A percentile compares a stretch with the other conserved stretches of the same genome.
Evolutionary conservation across 2,329 filamentous ascomycete genomes (phyloP).

Genomic region (Lasiodiplodia theobromae): DNA sequence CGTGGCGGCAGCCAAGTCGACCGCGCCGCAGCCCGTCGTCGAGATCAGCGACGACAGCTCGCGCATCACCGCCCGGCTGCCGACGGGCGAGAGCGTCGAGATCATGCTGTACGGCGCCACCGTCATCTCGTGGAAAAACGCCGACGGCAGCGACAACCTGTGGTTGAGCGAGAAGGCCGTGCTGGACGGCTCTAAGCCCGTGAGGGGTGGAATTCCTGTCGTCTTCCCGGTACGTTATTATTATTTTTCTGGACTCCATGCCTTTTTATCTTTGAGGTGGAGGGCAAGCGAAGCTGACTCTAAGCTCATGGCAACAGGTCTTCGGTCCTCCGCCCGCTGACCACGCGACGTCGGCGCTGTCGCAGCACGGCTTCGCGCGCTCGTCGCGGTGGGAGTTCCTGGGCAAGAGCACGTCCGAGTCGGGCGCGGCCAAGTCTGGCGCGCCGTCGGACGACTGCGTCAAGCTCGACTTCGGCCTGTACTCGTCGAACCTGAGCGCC

Average conservation of each 20-base stretch:
- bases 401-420: slow-evolving; percentile 81
- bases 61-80: slow-evolving; percentile 79
- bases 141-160: slow-evolving; percentile 78
- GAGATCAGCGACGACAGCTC: slow-evolving; percentile 74
- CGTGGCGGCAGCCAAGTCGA: slow-evolving; percentile 61
- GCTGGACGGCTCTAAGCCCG: slow-evolving; percentile 86
- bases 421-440: slow-evolving; percentile 46
- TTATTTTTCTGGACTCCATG: neutral
- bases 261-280: neutral
- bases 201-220: slow-evolving; percentile 88
- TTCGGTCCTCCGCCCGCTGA: slow-evolving; percentile 84
- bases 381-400: slow-evolving; percentile 92
- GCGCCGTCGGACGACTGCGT: slow-evolving; percentile 63
- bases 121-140: slow-evolving; percentile 85
- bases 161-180: slow-evolving; percentile 83
- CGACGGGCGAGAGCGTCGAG: slow-evolving; percentile 85
- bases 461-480: slow-evolving; percentile 95
- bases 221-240: slow-evolving; percentile 80
- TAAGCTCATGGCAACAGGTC: slow-evolving; percentile 60
- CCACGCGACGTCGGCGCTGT: slow-evolving; percentile 77
- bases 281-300: neutral
- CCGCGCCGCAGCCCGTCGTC: slow-evolving; percentile 79
- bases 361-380: slow-evolving; percentile 95
- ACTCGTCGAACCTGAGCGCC: slow-evolving; percentile 72
- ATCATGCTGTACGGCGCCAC: slow-evolving; percentile 92